Conservation (phyloP, 2,329 filamentous ascomycete genomes). For the Fusarium sp. region DNA sequence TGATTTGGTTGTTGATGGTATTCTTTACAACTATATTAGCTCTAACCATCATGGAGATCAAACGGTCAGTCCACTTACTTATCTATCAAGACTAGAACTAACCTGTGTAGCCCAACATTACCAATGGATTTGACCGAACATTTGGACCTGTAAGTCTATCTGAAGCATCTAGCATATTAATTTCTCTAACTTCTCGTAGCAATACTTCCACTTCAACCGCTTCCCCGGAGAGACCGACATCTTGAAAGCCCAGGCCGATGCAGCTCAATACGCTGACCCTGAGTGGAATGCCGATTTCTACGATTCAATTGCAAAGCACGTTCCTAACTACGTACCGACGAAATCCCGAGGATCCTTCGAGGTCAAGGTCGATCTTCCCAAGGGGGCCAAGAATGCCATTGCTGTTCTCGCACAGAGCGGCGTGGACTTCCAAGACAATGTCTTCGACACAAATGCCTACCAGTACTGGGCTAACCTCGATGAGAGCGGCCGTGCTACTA, state of each 20-base stretch:
- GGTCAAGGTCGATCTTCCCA: constrained; percentile 61
- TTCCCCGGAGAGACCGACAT: constrained; percentile 58
- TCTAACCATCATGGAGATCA: constrained; percentile 72
- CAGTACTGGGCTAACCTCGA: constrained; percentile 71
- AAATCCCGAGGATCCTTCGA: constrained; percentile 61
- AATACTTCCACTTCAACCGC: constrained; percentile 71
- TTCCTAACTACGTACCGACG: constrained; percentile 67
- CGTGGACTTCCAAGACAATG: constrained; percentile 54
- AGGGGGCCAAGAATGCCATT: constrained; percentile 60
- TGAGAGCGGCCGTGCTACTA: constrained; percentile 57
- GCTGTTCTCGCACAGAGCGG: constrained; percentile 59
- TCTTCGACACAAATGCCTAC: constrained; percentile 61
- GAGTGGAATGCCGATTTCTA: constrained; percentile 70
- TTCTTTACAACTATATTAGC: constrained; percentile 71
- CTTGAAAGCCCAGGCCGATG: constrained; percentile 62
- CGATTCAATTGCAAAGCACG: constrained; percentile 67
- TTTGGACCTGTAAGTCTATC: constrained; percentile 61
- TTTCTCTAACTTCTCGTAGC: constrained; percentile 38
- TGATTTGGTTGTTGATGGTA: constrained; percentile 71
- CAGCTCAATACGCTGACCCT: constrained; percentile 59
- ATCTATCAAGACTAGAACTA: background rate
- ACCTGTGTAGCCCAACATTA: constrained; percentile 63
- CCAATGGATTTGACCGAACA: constrained; percentile 70
- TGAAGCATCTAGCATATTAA: background rate
- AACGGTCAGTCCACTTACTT: constrained; percentile 44